phyloP scores from a whole-genome alignment of 1,139 yeast species.

The Zygoascus hellenicus region DNA sequence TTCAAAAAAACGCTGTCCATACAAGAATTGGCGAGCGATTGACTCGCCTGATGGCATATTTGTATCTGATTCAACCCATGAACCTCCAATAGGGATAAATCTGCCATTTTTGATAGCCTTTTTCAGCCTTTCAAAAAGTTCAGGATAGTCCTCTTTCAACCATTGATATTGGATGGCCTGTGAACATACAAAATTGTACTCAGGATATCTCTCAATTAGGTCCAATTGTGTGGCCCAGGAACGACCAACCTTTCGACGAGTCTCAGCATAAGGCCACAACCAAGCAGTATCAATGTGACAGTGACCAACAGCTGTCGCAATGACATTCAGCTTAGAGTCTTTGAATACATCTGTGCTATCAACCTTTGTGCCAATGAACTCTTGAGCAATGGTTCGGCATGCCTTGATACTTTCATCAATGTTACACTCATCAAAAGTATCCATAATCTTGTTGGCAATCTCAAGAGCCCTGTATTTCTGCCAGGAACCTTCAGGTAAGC shows the following conservation, averaged over 20 bases:
- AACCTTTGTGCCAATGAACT: conserved; percentile 56
- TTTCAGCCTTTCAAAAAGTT: conserved; percentile 55
- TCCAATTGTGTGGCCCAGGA: conserved; percentile 92
- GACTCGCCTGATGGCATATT: conserved; percentile 92
- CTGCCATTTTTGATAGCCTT: conserved; percentile 65
- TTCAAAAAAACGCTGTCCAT: conserved; percentile 83
- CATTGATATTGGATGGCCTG: conserved; percentile 94
- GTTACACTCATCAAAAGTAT: conserved; percentile 58
- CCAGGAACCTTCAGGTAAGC: conserved; percentile 64
- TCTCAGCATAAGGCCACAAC: conserved; percentile 97
- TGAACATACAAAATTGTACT: conserved; percentile 87
- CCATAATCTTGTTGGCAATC: conserved; percentile 73
- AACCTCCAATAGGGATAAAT: conserved; percentile 87
- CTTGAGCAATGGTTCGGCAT: conserved; percentile 64
- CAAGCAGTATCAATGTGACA: conserved; percentile 97
- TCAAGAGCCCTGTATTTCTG: conserved; percentile 80
- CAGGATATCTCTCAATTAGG: conserved; percentile 80
- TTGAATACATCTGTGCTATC: conserved; percentile 57
- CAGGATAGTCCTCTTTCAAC: conserved; percentile 81
- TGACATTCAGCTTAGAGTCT: conserved; percentile 27
- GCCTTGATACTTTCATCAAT: conserved; percentile 41
- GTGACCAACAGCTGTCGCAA: conserved; percentile 78
- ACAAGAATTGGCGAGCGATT: conserved; percentile 74
- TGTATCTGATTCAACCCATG: conserved; percentile 97
- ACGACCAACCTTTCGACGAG: conserved; percentile 80